phyloP scores from a whole-genome alignment of 2,329 filamentous ascomycete genomes.

The Orbilia javanica region DNA sequence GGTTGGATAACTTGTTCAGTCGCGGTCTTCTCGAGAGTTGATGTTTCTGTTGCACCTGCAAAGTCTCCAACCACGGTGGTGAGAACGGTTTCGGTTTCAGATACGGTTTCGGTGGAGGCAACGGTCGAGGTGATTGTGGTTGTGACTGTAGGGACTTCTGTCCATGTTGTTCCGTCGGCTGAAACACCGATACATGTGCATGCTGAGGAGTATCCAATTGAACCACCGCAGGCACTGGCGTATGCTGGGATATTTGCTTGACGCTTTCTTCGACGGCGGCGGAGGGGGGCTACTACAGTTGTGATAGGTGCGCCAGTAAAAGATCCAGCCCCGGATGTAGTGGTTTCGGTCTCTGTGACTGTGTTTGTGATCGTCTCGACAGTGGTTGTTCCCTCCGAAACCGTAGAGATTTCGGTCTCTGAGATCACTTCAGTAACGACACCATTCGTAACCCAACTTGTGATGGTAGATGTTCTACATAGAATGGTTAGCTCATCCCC shows the following conservation, averaged over 20 bases:
- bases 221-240: constrained; percentile 59
- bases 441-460: background rate
- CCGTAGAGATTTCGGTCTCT: constrained; percentile 4
- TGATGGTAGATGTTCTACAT: constrained; percentile 11
- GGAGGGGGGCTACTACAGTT: constrained; percentile 15
- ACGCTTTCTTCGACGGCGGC: constrained; percentile 2
- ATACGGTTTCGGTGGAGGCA: background rate
- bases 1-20: constrained; percentile 13
- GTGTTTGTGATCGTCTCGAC: constrained; percentile 10
- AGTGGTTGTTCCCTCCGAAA: background rate
- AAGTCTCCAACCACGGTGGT: background rate
- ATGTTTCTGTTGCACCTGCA: constrained; percentile 11
- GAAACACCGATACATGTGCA: constrained; percentile 61
- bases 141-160: constrained; percentile 55
- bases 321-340: constrained; percentile 1
- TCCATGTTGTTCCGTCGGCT: constrained; percentile 40
- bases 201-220: constrained; percentile 59
- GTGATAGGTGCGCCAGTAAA: constrained; percentile 1
- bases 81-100: background rate
- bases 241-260: constrained; percentile 60
- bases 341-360: constrained; percentile 1
- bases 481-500: background rate
- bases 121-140: constrained; percentile 20
- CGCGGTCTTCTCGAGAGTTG: constrained; percentile 7
- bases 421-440: constrained; percentile 10